Percentiles rank a stretch among this genome's conserved stretches.
Evolutionary conservation across 2,329 filamentous ascomycete species (phyloP).

Genomic region (Graphilbum sp.): DNA sequence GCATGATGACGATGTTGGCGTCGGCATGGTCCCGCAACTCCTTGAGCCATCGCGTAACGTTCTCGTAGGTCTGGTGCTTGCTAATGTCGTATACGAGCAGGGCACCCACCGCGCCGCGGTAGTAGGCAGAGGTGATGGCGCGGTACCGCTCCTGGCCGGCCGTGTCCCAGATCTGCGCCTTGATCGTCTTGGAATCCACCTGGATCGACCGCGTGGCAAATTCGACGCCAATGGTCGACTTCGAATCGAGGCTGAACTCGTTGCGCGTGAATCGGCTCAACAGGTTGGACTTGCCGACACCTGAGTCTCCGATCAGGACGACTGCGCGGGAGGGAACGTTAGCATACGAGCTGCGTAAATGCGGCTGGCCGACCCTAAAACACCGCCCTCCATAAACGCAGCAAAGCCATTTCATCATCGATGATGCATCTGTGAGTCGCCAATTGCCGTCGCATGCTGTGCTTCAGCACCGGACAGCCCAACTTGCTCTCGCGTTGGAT

Average conservation of each 20-base stretch:
- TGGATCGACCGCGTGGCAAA: slow-evolving; percentile 98
- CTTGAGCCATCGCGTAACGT: slow-evolving; percentile 97
- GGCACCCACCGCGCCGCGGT: slow-evolving; percentile 91
- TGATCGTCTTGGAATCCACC: slow-evolving; percentile 99
- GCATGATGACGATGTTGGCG: slow-evolving; percentile 98
- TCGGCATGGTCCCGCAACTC: slow-evolving; percentile 96
- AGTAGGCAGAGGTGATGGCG: slow-evolving; percentile 98
- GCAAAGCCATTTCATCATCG: too few relatives aligned
- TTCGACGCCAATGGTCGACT: slow-evolving; percentile 98
- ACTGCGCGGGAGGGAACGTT: slow-evolving; percentile 37
- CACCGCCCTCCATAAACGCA: too few relatives aligned
- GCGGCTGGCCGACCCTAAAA: too few relatives aligned
- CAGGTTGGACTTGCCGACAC: slow-evolving; percentile 99
- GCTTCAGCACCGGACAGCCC: too few relatives aligned
- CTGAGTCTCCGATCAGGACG: slow-evolving; percentile 97
- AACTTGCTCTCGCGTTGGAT: too few relatives aligned
- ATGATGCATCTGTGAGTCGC: too few relatives aligned
- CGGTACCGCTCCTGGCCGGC: slow-evolving; percentile 97
- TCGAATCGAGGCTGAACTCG: slow-evolving; percentile 99
- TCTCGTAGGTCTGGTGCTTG: slow-evolving; percentile 99
- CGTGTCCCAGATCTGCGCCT: slow-evolving; percentile 99
- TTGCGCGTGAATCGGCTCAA: slow-evolving; percentile 98
- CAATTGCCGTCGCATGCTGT: too few relatives aligned
- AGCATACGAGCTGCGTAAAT: too few relatives aligned
- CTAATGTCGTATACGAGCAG: slow-evolving; percentile 98